Percentiles rank a stretch among this genome's conserved stretches.
phyloP scores from a whole-genome alignment of 805 yeast species.

The Yamadazyma paraphyllophila region DNA sequence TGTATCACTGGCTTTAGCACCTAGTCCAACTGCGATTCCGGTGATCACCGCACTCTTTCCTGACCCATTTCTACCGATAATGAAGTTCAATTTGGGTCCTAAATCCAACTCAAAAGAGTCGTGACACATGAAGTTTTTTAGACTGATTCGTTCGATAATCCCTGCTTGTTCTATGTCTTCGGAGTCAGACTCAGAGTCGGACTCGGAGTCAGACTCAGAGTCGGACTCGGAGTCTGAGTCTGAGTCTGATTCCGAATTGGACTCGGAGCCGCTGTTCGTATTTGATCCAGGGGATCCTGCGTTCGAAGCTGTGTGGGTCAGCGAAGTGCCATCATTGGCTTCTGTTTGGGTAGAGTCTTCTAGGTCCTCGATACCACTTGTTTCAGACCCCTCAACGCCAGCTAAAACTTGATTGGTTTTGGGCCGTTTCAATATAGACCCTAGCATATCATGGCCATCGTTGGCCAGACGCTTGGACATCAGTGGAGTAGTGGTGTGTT shows the following conservation, averaged over 20 bases:
- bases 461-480: conserved; percentile 3
- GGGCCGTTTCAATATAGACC: conserved; percentile 1
- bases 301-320: too few relatives aligned
- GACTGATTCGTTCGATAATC: conserved; percentile 57
- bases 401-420: conserved; percentile 3
- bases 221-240: not conserved
- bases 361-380: not conserved
- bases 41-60: conserved; percentile 89
- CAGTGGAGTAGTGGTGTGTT: not conserved
- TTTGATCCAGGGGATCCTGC: too few relatives aligned
- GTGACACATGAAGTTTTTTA: conserved; percentile 89
- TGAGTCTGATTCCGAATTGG: conserved; percentile 1
- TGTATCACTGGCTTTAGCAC: conserved; percentile 85
- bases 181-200: conserved; percentile 12
- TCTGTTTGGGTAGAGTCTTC: not conserved
- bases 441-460: not conserved
- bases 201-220: not conserved
- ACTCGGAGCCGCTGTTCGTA: not conserved
- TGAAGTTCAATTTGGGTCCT: conserved; percentile 80
- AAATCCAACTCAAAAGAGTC: conserved; percentile 69
- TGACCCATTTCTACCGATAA: conserved; percentile 87
- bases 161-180: conserved; percentile 48
- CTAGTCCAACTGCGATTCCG: conserved; percentile 82
- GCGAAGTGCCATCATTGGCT: too few relatives aligned
- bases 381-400: not conserved